Evolutionary conservation across 257 asterid species (phyloP).

Genomic region (Solanum dulcamara): DNA sequence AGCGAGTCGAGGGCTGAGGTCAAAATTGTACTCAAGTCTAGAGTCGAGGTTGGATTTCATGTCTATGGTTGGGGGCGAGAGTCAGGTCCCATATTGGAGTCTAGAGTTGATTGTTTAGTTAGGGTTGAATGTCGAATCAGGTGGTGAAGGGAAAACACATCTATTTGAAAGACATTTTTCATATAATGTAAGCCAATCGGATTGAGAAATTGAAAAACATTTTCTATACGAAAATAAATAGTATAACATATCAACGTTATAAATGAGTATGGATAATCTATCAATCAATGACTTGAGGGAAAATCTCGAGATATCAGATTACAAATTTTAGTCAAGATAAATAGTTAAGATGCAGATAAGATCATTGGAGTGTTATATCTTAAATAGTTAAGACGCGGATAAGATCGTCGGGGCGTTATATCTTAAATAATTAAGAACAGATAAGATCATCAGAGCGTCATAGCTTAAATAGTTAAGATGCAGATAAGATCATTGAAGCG

Average conservation of each 20-base stretch:
- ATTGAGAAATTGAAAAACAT: background rate
- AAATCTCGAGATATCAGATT: too few species aligned
- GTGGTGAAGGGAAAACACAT: background rate
- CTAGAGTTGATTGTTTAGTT: background rate
- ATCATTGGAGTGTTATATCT: background rate
- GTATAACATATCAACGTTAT: too few species aligned
- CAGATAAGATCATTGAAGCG: background rate
- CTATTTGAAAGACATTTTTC: background rate
- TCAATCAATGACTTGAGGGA: too few species aligned
- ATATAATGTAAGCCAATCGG: background rate
- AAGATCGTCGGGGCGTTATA: background rate
- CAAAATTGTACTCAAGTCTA: background rate
- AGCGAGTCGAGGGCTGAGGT: background rate
- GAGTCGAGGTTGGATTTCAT: background rate
- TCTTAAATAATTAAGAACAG: background rate
- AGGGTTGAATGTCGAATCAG: background rate
- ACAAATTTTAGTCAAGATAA: too few species aligned
- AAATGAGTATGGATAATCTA: too few species aligned
- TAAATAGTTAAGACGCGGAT: background rate
- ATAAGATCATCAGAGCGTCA: background rate
- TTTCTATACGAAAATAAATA: background rate
- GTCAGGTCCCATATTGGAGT: background rate
- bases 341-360: background rate
- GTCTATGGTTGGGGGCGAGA: background rate
- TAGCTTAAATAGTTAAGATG: background rate